Percentiles rank a stretch among this genome's conserved stretches.
phyloP scores from a whole-genome alignment of 441 rosid species.

The Adansonia grandidieri region DNA sequence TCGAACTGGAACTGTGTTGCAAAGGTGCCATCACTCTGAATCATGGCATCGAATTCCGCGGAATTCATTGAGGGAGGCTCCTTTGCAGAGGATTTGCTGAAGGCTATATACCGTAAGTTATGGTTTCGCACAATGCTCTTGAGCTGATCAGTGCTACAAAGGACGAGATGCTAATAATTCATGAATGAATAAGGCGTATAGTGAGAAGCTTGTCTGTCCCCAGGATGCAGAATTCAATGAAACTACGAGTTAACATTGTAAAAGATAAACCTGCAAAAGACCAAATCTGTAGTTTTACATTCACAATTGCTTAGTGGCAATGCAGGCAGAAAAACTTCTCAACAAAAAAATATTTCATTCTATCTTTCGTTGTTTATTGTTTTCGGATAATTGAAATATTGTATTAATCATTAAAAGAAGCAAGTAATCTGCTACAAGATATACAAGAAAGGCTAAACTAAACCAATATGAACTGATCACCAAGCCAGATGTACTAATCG shows the following conservation, averaged over 20 bases:
- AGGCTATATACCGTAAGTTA: slow-evolving; percentile 60
- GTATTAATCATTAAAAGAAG: neutral
- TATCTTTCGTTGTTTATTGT: too few species aligned
- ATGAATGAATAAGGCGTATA: slow-evolving; percentile 72
- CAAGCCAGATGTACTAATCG: neutral
- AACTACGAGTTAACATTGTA: slow-evolving; percentile 67
- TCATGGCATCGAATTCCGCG: slow-evolving; percentile 63
- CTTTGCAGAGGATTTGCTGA: slow-evolving; percentile 45
- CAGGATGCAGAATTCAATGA: slow-evolving; percentile 73
- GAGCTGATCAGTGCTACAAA: slow-evolving; percentile 70
- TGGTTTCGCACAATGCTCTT: slow-evolving; percentile 67
- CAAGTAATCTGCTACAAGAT: neutral
- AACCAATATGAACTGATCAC: neutral
- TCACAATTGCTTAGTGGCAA: neutral
- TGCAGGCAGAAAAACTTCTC: neutral
- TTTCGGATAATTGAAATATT: neutral
- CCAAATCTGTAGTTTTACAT: slow-evolving; percentile 25
- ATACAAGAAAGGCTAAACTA: neutral
- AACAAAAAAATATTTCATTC: neutral
- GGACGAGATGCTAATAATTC: slow-evolving; percentile 75
- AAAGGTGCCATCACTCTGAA: slow-evolving; percentile 72
- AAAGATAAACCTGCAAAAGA: slow-evolving; percentile 69
- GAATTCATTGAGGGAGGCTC: slow-evolving; percentile 49
- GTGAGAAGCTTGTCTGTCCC: slow-evolving; percentile 77
- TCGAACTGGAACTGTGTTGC: slow-evolving; percentile 54